Evolutionary conservation across 2,329 filamentous ascomycete genomes (phyloP).

Genomic region (Cytospora piceae): DNA sequence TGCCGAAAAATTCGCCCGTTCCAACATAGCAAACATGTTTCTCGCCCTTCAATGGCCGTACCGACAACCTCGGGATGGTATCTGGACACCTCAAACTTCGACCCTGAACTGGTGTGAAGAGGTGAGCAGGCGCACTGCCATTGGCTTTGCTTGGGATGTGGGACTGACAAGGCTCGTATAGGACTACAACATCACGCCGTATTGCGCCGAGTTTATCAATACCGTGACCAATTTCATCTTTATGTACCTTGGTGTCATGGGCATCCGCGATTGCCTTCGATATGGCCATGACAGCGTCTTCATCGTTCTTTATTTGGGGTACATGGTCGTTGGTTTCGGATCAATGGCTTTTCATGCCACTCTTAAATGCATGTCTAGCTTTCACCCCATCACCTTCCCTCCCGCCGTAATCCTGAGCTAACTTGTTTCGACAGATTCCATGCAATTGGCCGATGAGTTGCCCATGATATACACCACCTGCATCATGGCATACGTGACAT

Average conservation of each 20-base stretch:
- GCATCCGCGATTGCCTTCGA: slow-evolving; percentile 71
- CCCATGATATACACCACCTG: slow-evolving; percentile 65
- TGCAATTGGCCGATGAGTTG: slow-evolving; percentile 64
- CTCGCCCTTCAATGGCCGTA: slow-evolving; percentile 40
- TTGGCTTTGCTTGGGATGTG: neutral
- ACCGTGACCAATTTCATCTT: slow-evolving; percentile 84
- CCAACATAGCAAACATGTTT: slow-evolving; percentile 23
- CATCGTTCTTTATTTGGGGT: slow-evolving; percentile 62
- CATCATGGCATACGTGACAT: slow-evolving; percentile 66
- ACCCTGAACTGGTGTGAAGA: slow-evolving; percentile 47
- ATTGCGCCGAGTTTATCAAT: slow-evolving; percentile 49
- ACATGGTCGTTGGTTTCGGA: slow-evolving; percentile 57
- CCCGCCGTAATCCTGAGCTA: slow-evolving; percentile 10
- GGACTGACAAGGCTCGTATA: slow-evolving; percentile 12
- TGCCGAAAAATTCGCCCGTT: slow-evolving; percentile 5
- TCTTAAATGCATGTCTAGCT: slow-evolving; percentile 53
- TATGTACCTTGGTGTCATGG: slow-evolving; percentile 75
- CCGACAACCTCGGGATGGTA: slow-evolving; percentile 41
- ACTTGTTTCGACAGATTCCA: slow-evolving; percentile 49
- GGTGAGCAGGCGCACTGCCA: slow-evolving; percentile 32
- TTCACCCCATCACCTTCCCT: neutral
- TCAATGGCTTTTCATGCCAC: slow-evolving; percentile 62
- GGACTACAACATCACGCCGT: slow-evolving; percentile 41
- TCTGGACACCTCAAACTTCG: slow-evolving; percentile 44
- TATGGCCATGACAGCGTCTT: slow-evolving; percentile 79